These are phyloP conservation scores for Solanum paucissectum DNA, from an alignment of 257 asterid species.

Conservation along the genomic window DNA sequence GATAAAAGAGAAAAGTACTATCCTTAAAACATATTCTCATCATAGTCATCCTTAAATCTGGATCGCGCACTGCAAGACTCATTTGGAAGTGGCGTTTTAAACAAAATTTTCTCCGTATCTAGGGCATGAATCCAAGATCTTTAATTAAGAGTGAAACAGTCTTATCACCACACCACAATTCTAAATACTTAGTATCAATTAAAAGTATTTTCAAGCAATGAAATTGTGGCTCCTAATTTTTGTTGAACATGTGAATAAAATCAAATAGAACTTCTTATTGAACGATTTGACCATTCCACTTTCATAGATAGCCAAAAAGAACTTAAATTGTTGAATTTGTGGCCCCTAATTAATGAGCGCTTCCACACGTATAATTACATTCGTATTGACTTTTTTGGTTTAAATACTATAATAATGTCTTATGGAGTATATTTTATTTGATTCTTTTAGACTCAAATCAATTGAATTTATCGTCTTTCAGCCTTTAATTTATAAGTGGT, in stretches of 20 bases:
- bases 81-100: rapidly evolving
- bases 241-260: not conserved
- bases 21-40: too few species aligned
- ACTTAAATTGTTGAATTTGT: not conserved
- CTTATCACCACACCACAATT: not conserved
- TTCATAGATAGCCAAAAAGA: not conserved
- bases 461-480: not conserved
- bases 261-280: not conserved
- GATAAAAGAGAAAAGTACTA: not conserved
- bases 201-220: not conserved
- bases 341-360: not conserved
- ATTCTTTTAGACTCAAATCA: too few species aligned
- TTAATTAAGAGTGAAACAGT: too few species aligned
- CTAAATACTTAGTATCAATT: not conserved
- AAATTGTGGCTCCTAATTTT: not conserved
- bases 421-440: too few species aligned
- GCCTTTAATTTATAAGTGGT: not conserved
- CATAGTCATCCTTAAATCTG: too few species aligned
- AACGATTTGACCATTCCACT: not conserved
- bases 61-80: too few species aligned
- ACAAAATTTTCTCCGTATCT: too few species aligned
- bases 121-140: rapidly evolving
- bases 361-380: not conserved
- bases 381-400: not conserved
- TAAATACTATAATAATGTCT: not conserved